Percentiles rank a stretch among this genome's conserved stretches.
phyloP scores from a whole-genome alignment of 2,329 filamentous ascomycete genomes.

The Pezicula neosporulosa region DNA sequence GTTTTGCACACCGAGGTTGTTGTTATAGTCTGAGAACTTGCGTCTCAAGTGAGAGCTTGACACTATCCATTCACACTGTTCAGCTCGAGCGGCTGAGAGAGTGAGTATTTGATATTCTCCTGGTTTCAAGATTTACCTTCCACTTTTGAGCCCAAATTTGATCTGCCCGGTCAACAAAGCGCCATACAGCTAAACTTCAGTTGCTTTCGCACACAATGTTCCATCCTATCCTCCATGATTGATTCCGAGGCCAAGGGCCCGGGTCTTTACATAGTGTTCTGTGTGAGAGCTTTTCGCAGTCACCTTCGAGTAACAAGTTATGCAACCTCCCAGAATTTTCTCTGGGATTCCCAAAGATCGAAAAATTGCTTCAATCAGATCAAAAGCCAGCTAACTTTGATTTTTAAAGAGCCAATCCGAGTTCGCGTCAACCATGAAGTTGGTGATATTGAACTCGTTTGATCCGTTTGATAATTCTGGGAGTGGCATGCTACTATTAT shows the following conservation, averaged over 20 bases:
- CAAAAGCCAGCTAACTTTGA: slow-evolving; percentile 4
- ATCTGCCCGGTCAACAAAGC: background rate
- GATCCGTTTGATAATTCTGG: slow-evolving; percentile 25
- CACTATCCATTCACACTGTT: background rate
- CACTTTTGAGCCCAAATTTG: background rate
- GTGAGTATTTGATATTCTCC: background rate
- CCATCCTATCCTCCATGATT: too few relatives aligned
- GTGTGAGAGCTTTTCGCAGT: too few relatives aligned
- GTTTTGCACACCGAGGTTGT: too few relatives aligned
- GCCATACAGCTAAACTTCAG: too few relatives aligned
- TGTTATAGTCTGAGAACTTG: too few relatives aligned
- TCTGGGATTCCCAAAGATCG: too few relatives aligned
- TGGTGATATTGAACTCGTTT: slow-evolving; percentile 72
- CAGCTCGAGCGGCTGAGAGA: background rate
- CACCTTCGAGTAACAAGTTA: background rate
- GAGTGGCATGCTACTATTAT: slow-evolving; percentile 24
- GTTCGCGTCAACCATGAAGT: slow-evolving; percentile 72
- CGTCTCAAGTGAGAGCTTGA: background rate
- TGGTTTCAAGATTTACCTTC: background rate
- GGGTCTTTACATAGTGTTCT: too few relatives aligned
- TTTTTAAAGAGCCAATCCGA: slow-evolving; percentile 72
- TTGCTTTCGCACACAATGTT: too few relatives aligned
- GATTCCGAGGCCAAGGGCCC: too few relatives aligned
- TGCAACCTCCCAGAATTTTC: background rate
- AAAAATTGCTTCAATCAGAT: background rate